phyloP scores from a whole-genome alignment of 1,139 yeast genomes.

The Hyphopichia burtonii region DNA sequence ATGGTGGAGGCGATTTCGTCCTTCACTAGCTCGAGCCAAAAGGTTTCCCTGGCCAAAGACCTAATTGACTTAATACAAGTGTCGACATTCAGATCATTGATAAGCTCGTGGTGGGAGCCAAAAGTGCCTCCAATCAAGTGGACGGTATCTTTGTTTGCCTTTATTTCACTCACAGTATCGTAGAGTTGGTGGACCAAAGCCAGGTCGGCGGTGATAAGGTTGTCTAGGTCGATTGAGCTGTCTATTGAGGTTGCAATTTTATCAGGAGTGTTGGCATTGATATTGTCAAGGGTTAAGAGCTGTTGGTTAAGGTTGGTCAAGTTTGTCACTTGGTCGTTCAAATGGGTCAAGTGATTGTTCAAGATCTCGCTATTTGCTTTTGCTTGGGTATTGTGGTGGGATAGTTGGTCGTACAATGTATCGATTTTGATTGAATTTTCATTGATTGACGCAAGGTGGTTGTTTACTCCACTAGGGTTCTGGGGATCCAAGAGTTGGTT shows the following conservation, averaged over 20 bases:
- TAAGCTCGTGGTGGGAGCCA: conserved; percentile 29
- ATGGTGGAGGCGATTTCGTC: conserved; percentile 29
- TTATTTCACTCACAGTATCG: conserved; percentile 61
- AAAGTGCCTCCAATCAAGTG: conserved; percentile 57
- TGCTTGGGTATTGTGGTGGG: conserved; percentile 40
- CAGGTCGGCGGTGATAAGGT: conserved; percentile 42
- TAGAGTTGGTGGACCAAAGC: conserved; percentile 52
- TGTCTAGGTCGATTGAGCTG: conserved; percentile 26
- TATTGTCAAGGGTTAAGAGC: conserved; percentile 21
- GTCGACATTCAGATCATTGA: conserved; percentile 43
- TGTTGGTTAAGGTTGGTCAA: conserved; percentile 26
- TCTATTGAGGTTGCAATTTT: conserved; percentile 16
- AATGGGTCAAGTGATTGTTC: conserved; percentile 31
- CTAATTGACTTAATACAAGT: conserved; percentile 57
- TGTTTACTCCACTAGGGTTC: conserved; percentile 9
- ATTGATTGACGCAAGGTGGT: conserved; percentile 15
- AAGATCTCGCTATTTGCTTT: conserved; percentile 33
- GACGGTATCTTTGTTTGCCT: conserved; percentile 66
- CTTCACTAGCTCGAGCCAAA: conserved; percentile 47
- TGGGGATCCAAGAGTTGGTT: conserved; percentile 16
- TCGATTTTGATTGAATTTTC: conserved; percentile 22
- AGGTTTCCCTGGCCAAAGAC: conserved; percentile 73
- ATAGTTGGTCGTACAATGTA: conserved; percentile 32
- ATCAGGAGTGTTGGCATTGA: conserved; percentile 20
- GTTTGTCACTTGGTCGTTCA: conserved; percentile 27